Conservation (phyloP, 2,329 filamentous ascomycete species). For the Coniochaeta sp. region DNA sequence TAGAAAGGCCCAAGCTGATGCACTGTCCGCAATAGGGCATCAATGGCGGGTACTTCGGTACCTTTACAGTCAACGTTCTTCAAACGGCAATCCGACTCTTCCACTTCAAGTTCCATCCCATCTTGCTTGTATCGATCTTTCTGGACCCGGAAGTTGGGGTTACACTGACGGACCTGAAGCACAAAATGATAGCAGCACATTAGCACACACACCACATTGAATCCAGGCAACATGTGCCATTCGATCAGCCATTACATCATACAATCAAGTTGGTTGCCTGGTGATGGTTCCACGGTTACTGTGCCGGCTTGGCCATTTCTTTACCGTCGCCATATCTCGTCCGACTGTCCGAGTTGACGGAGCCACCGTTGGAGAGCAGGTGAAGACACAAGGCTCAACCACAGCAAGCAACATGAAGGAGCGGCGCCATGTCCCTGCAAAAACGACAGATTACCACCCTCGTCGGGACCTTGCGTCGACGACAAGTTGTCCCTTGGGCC, state of each 20-base stretch:
- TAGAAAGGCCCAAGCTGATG: not conserved
- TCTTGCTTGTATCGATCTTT: not conserved
- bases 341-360: too few species aligned
- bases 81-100: not conserved
- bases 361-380: not conserved
- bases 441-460: not conserved
- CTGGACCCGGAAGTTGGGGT: not conserved
- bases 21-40: not conserved
- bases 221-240: not conserved
- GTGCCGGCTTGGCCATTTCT: not conserved
- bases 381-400: not conserved
- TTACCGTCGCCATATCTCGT: not conserved
- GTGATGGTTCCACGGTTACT: not conserved
- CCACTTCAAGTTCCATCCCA: not conserved
- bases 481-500: not conserved
- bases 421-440: too few species aligned
- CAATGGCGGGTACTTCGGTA: not conserved
- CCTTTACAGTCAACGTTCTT: not conserved
- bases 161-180: not conserved
- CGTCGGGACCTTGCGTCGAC: not conserved
- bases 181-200: not conserved
- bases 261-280: not conserved
- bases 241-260: not conserved
- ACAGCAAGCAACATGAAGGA: not conserved
- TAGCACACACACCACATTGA: not conserved